Conservation (phyloP, 805 yeast species). For the Myxozyma geophila region DNA sequence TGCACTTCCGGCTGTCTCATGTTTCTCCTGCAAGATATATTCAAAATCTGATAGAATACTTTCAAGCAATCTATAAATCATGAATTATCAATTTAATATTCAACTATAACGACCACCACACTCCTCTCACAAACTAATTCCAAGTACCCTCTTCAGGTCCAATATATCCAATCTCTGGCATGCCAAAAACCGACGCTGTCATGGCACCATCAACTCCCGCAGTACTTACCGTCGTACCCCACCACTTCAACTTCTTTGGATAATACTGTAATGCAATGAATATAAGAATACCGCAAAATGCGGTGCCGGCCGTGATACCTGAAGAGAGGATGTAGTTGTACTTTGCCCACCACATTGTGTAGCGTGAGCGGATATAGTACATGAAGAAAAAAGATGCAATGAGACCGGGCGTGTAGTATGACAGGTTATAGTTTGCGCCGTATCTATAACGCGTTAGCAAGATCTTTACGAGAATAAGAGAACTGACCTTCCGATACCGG, state of each 20-base stretch:
- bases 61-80: no score
- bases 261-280: slow-evolving; percentile 56
- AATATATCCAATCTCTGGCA: slow-evolving; percentile 23
- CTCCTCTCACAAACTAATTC: neutral
- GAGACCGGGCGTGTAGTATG: slow-evolving; percentile 77
- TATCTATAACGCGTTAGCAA: neutral
- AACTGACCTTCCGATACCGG: slow-evolving; percentile 37
- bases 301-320: slow-evolving; percentile 68
- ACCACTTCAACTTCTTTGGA: slow-evolving; percentile 56
- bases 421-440: slow-evolving; percentile 57
- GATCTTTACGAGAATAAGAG: neutral
- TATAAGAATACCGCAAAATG: slow-evolving; percentile 61
- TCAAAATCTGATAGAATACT: no score
- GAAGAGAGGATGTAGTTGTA: slow-evolving; percentile 69
- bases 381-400: slow-evolving; percentile 63
- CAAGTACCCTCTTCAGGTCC: slow-evolving; percentile 22
- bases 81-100: no score
- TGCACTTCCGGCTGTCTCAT: no score
- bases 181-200: neutral
- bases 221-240: slow-evolving; percentile 56
- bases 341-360: slow-evolving; percentile 74
- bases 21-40: no score
- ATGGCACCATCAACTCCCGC: slow-evolving; percentile 23
- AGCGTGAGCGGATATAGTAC: slow-evolving; percentile 58
- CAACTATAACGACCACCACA: no score